Base-by-base conservation (phyloP, 129 eudicot genomes). In the Silybum marianum region DNA sequence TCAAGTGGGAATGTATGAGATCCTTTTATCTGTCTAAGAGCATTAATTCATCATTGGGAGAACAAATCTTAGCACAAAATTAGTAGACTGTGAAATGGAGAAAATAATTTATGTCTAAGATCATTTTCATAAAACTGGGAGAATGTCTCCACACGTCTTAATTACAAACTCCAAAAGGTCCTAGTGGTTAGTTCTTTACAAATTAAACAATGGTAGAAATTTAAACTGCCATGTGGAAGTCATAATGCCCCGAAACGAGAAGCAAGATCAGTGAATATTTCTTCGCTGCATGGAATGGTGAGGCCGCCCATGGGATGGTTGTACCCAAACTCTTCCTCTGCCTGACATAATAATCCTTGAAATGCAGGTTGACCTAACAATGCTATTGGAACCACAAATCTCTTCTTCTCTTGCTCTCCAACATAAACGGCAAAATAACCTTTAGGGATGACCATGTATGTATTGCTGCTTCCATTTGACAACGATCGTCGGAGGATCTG, bases 251-350 rank as follows among this genome's bases (percentile, higher is more conserved):
- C 23, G 2, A 87, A 38, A 7, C 44, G 72, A 42, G 66, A 78
- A 7, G 78, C 85, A 6, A 88, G 70, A 66, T 78, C 75, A n/a
- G 76, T 22, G 81, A 87, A 87, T 21, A 73, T 58, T 1, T 81
- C 88, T 67, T 84, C 78, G 2, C 40, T 76, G 39, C 73, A 69
- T 25, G 71, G 79, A 51, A 75, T 75, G 6, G 79, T 75, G 46
- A 75, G 71, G 42, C 79, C 79, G 10, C 88, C 91, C 87, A 82
- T 85, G 6, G 85, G 91, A 76, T 85, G 90, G 60, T 78, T 14
- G 63, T 81, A 88, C 19, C 89, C 89, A 30, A 78, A 88, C 73
- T 88, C 91, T 28, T 58, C 66, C 66, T n/a, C 10, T 6, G 66
- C 66, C n/a, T n/a, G n/a, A n/a, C n/a, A n/a, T n/a, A n/a, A n/a